Evolutionary conservation across 805 yeast genomes (phyloP), one percentile per base, ranked within the genome.

Genomic region (Lipomyces mesembrius): DNA sequence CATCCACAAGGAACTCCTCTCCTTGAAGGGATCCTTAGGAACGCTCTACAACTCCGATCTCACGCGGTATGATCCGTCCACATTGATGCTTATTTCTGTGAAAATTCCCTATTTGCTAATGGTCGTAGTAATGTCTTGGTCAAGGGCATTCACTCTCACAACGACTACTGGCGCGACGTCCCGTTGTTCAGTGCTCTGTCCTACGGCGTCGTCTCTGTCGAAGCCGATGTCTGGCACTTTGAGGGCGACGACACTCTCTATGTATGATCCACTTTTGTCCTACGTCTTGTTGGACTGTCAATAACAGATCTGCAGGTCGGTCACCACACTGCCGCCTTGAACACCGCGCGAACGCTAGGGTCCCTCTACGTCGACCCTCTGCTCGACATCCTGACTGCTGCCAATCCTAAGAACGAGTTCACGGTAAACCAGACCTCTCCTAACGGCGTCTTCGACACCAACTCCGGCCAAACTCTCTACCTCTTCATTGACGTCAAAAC

Each of bases 401-500:
- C 85, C 52, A 88, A 89, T 73, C 65, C 68, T 3, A 69, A 65
- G 59, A 66, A 68, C 63, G 29, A 67, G 51, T 68, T 66, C 66
- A 68, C 71, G 22, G 70, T 61, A 25, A 20, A 55, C 61, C 59
- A 63, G 60, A 63, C 68, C 35, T n/a, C 61, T 22, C 65, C 65
- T 34, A 67, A 68, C 70, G 79, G 83, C 46, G 75, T 79, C 9
- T 83, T 83, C 59, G 78, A 79, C 64, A 81, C 85, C 59, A 81
- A 83, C 46, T 83, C 85, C 0, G 81, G 78, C 60, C 77, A 80
- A n/a, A 84, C 91, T 1, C 76, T 88, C 22, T 86, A 83, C 74
- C 77, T 89, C 37, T 86, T 87, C 78, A 80, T 89, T 71, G 94
- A 90, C 75, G 81, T 86, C 1, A 83, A 83, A 54, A 85, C 89